Evolutionary conservation across 805 yeast genomes (phyloP), one percentile per base, ranked within the genome.

Genomic region (Saccharomycopsis sp.): DNA sequence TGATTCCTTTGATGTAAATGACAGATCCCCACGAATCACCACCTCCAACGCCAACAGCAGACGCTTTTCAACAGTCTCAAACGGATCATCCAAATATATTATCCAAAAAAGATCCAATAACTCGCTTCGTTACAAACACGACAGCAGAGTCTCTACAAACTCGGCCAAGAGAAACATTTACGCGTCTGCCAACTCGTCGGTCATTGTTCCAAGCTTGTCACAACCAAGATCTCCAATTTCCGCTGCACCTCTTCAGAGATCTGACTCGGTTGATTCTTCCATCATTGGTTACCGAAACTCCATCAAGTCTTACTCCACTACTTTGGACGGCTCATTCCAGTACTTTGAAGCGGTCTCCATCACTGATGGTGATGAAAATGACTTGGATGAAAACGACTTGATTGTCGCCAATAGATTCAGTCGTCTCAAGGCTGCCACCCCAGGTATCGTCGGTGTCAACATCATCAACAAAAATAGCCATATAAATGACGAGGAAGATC

Each of bases 331-430:
- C n/a, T 22, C 27, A 13, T 31, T 27, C 4, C 40, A 38, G 17
- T 45, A 26, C 30, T 45, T 45, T 37, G 49, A 45, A 21, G 43
- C 49, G 9, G 35, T 45, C 13, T 42, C 46, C 3, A 15, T 45
- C 10, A 29, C 22, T 30, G 41, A 17, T 29, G 49, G 42, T 33
- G 38, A 42, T 12, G 36, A 38, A 13, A 39, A 39, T 13, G 26
- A 12, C 2, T 20, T 29, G 8, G 42, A 34, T 30, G 39, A 27
- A 2, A 30, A 34, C 12, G 36, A 42, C 12, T 9, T 7, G 13
- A 30, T 31, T 26, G 22, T 4, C 15, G 15, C 13, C 12, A 32
- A 23, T 27, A 41, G 39, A 36, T 39, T 36, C 22, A 39, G 39
- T 18, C 29, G 20, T 15, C n/a, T 39, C 4, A 22, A 29, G 20